phyloP scores from a whole-genome alignment of 2,329 filamentous ascomycete species.

The Colletotrichum horii region DNA sequence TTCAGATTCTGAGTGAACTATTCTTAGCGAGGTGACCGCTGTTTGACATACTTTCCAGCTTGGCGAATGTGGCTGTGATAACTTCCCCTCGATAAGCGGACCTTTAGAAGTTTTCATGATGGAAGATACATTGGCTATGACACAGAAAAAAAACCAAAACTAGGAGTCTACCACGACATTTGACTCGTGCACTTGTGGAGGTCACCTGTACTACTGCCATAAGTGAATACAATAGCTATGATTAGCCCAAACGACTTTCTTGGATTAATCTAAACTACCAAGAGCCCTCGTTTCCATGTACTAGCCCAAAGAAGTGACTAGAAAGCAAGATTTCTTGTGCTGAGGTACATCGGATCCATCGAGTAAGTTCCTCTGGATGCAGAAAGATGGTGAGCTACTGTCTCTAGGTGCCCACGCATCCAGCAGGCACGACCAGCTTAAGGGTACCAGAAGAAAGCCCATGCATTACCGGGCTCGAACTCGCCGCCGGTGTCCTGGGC shows the following conservation, averaged over 20 bases:
- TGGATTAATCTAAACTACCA: background rate
- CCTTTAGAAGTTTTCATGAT: background rate
- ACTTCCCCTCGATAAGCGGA: background rate
- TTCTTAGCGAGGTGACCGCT: background rate
- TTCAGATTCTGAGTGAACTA: background rate
- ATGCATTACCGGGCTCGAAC: background rate
- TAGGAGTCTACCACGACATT: background rate
- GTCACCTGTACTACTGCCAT: background rate
- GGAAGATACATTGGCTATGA: background rate
- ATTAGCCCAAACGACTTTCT: fast-evolving
- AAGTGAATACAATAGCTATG: background rate
- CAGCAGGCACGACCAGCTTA: background rate
- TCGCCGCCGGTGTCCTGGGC: background rate
- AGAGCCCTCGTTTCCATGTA: background rate
- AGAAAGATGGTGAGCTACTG: background rate
- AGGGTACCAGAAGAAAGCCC: background rate
- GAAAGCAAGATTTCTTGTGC: background rate
- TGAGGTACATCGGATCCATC: background rate
- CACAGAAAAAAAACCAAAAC: background rate
- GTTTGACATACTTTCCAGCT: background rate
- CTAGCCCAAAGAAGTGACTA: fast-evolving
- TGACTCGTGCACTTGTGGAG: background rate
- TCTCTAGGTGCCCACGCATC: background rate
- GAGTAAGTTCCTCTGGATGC: background rate
- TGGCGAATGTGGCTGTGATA: background rate